phyloP scores from a whole-genome alignment of 345 rosid species.

The Eucalyptus pauciflora region DNA sequence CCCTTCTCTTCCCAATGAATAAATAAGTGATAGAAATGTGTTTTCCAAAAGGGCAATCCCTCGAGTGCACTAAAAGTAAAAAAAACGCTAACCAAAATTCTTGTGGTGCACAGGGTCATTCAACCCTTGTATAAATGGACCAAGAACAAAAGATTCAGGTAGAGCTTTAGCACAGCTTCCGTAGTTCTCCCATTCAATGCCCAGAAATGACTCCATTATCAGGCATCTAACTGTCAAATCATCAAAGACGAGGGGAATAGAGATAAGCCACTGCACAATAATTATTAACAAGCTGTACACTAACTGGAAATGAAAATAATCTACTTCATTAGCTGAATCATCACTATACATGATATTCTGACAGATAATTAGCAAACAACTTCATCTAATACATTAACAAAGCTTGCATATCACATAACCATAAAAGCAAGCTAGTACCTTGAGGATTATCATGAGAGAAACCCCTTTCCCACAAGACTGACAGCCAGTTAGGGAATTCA shows the following conservation, averaged over 20 bases:
- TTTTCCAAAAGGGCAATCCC: background rate
- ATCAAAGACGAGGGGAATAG: background rate
- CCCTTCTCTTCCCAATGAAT: background rate
- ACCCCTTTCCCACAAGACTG: constrained; percentile 80
- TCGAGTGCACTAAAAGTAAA: background rate
- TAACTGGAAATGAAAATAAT: background rate
- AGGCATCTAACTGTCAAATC: constrained; percentile 72
- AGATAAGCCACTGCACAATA: background rate
- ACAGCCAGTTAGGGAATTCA: constrained; percentile 65
- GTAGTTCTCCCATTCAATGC: constrained; percentile 57
- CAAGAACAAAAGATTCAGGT: constrained; percentile 68
- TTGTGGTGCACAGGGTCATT: constrained; percentile 83
- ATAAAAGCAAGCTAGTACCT: constrained; percentile 32
- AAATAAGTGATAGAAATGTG: background rate
- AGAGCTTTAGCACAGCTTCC: constrained; percentile 44
- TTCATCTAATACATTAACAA: background rate
- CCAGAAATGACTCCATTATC: constrained; percentile 82
- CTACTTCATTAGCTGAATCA: background rate
- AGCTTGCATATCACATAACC: background rate
- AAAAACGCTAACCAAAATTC: constrained; percentile 70
- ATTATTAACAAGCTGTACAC: background rate
- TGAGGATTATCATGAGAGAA: constrained; percentile 85
- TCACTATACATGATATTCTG: background rate
- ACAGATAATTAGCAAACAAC: background rate
- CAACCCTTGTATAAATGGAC: constrained; percentile 75